Base-by-base conservation (phyloP, 129 eudicot genomes). In the Escallonia herrerae region DNA sequence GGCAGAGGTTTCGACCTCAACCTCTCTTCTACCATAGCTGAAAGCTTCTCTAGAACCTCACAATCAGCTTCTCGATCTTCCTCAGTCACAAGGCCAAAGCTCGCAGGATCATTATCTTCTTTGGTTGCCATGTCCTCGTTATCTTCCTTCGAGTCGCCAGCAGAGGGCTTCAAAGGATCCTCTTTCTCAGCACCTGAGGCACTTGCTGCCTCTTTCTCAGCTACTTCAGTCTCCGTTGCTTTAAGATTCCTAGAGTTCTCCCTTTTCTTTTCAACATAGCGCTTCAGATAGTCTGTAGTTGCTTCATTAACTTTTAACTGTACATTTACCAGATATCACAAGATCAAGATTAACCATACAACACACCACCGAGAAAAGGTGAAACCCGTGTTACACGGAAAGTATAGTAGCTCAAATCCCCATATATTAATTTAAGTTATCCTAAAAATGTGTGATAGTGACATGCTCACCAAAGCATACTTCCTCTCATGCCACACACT, bases 11-110 rank as follows among this genome's bases (percentile, higher is more conserved):
- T 86, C 63, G 73, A 86, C 82, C 77, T 89, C 71, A 89, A 43
- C 76, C 99, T 83, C 72, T 94, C 99, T 79, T 94, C 99, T 67
- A 94, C 66, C 90, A 89, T 89, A 42, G 58, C 76, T 22, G 72
- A 68, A 69, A 87, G 75, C 82, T 89, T 94, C 76, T 86, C 99
- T 59, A 56, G 51, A 66, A 93, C 95, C 72, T 84, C 94, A 63
- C 68, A 68, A 40, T 94, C 99, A 68, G 95, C 94, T 72, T 78
- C 86, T 57, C 82, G 79, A 64, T 94, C 99, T 66, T 94, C 97
- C 68, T 86, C 81, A 46, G 88, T 83, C 43, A 94, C 97, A 74
- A 89, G 89, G 49, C 97, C 97, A 80, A 93, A 83, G 58, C 49
- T 83, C 8, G 84, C 48, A 60, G 65, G 60, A 63, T 77, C 95